Evolutionary conservation across 352 stramenopile genomes (phyloP).

Genomic region (Peronospora destructor): DNA sequence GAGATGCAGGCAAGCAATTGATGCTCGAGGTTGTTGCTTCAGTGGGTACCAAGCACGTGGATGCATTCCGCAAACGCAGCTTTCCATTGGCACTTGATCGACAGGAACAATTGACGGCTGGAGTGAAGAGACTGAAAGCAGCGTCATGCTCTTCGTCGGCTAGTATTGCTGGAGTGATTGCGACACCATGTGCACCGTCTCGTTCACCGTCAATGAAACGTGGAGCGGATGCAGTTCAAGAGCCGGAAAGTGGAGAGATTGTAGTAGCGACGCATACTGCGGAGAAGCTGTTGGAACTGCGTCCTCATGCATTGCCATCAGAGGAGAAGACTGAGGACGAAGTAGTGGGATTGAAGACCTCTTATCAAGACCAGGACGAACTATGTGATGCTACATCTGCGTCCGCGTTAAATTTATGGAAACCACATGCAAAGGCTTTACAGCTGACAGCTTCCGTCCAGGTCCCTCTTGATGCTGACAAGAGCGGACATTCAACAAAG

Average conservation of each 20-base stretch:
- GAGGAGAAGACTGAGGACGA: constrained; percentile 36
- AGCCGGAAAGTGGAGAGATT: constrained; percentile 41
- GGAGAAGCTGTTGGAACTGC: constrained; percentile 41
- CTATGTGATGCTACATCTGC: constrained; percentile 6
- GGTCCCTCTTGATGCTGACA: constrained; percentile 17
- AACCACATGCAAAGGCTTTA: constrained; percentile 45
- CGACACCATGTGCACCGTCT: constrained; percentile 29
- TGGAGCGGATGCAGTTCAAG: constrained; percentile 6
- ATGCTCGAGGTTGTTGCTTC: constrained; percentile 49
- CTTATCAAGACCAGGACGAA: constrained; percentile 25
- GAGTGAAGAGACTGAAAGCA: constrained; percentile 41
- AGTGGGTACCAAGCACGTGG: constrained; percentile 12
- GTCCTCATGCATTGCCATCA: constrained; percentile 25
- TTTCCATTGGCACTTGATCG: constrained; percentile 33
- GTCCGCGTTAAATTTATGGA: constrained; percentile 38
- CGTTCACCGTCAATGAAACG: constrained; percentile 46
- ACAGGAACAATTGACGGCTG: constrained; percentile 8
- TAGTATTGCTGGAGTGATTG: constrained; percentile 10
- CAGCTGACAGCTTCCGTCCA: constrained; percentile 41
- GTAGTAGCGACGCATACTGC: constrained; percentile 28
- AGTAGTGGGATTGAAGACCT: constrained; percentile 11
- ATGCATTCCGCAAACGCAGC: constrained; percentile 24
- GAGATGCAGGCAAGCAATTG: constrained; percentile 39
- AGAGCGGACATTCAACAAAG: constrained; percentile 21
- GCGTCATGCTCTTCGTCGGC: constrained; percentile 29